Evolutionary conservation across 1,284 basidiomycete species (phyloP), one percentile per base, ranked within the genome.

Genomic region (Porodaedalea pini): DNA sequence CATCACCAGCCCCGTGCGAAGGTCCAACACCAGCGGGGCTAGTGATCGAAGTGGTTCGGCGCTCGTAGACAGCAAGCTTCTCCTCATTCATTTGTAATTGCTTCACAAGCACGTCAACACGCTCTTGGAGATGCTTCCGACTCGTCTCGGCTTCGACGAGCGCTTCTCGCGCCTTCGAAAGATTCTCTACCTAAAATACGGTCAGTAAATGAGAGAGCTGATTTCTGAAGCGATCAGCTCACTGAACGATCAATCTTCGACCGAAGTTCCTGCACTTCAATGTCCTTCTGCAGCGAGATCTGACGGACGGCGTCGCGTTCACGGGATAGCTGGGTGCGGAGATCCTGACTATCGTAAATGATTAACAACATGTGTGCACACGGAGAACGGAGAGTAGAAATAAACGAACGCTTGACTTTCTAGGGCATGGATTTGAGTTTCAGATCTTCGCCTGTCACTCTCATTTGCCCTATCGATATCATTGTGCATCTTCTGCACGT

Each of bases 21-120:
- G 51, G 51, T 17, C 5, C 19, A 11, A 8, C 11, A 21, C 40
- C 31, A 32, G 31, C 17, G 2, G 68, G 61, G 34, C 72, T 72
- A 39, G 66, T 66, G 15, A 66, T 64, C 10, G 70, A 64, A 50
- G 71, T 70, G 0, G 82, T 67, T 47, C 89, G 78, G 21, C 91
- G 82, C 68, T 95, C 92, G 64, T 93, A 95, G 1, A 95, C 88
- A 3, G 90, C 78, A 23, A 95, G 79, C 71, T 92, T 93, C 75
- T 93, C 90, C 54, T 86, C 81, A 58, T 86, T 85, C 36, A 89
- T 86, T 61, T 88, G 83, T 7, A 92, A 71, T 63, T 91, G 86
- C 47, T 81, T 80, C 4, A 76, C 74, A 15, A 95, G 74, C 39
- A 90, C 87, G 19, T 85, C 82, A 2, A 90, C 80, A 29, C 88